A percentile compares a stretch with the other conserved stretches of the same genome.
Conservation (phyloP, 305 asterid species). For the Salvia sclarea region DNA sequence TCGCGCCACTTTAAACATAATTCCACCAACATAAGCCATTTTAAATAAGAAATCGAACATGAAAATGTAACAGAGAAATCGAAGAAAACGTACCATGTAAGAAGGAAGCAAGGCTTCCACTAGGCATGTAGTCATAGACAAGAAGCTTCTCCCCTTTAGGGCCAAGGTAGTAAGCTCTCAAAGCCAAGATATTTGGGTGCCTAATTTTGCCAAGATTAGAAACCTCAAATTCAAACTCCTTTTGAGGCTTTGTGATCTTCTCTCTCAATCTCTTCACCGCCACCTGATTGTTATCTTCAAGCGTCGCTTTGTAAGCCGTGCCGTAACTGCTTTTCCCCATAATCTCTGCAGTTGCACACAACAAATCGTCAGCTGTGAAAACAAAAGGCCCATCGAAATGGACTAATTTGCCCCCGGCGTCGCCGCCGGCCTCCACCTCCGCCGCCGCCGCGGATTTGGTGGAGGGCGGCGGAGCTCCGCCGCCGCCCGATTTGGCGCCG, state of each 20-base stretch:
- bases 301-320: conserved; percentile 77
- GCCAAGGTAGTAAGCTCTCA: conserved; percentile 79
- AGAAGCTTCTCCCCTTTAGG: conserved; percentile 98
- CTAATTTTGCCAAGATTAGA: conserved; percentile 68
- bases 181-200: conserved; percentile 67
- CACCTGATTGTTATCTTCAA: conserved; percentile 74
- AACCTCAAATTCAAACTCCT: conserved; percentile 74
- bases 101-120: conserved; percentile 77
- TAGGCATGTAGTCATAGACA: conserved; percentile 76
- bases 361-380: conserved; percentile 81
- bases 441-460: conserved; percentile 26
- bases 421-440: conserved; percentile 58
- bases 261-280: conserved; percentile 87
- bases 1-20: too few species aligned
- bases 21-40: too few species aligned
- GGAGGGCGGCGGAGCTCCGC: conserved; percentile 32
- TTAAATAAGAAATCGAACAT: too few species aligned
- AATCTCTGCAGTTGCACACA: conserved; percentile 90
- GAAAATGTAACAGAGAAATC: not conserved
- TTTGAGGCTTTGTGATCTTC: conserved; percentile 73
- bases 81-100: conserved; percentile 60
- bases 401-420: conserved; percentile 80
- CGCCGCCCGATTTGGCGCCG: conserved; percentile 38
- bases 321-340: conserved; percentile 90
- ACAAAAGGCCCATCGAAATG: conserved; percentile 83